Conservation (phyloP, 495 filamentous ascomycete genomes). For the Beverwykella pulmonaria region DNA sequence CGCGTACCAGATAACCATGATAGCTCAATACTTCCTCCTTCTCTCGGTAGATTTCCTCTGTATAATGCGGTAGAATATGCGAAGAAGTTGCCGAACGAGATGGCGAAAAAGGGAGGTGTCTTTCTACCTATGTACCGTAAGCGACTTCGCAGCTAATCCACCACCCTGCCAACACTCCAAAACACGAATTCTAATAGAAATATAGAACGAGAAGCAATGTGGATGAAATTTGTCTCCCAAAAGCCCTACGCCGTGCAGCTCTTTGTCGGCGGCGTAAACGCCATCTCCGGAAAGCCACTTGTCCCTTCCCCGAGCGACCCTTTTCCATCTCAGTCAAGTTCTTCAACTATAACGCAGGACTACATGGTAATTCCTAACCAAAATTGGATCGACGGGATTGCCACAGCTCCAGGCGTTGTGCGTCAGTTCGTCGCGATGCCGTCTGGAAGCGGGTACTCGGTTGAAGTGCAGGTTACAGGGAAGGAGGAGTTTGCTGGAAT, state of each 20-base stretch:
- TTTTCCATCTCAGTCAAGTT: neutral
- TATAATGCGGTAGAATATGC: slow-evolving; percentile 17
- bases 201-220: slow-evolving; percentile 28
- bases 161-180: neutral
- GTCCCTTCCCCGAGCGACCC: neutral
- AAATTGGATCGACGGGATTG: slow-evolving; percentile 29
- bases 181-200: neutral
- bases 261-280: slow-evolving; percentile 28
- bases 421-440: slow-evolving; percentile 36
- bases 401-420: neutral
- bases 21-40: slow-evolving; percentile 6
- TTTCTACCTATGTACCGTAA: slow-evolving; percentile 33
- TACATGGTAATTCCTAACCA: slow-evolving; percentile 22
- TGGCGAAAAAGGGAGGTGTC: slow-evolving; percentile 19
- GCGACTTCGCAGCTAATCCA: neutral
- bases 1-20: slow-evolving; percentile 21
- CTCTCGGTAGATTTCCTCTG: slow-evolving; percentile 23
- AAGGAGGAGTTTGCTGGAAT: slow-evolving; percentile 17
- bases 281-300: slow-evolving; percentile 12
- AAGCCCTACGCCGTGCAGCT: slow-evolving; percentile 8
- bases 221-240: slow-evolving; percentile 13
- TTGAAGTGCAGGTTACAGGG: slow-evolving; percentile 30
- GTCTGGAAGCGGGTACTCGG: slow-evolving; percentile 23
- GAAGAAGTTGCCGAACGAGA: slow-evolving; percentile 9
- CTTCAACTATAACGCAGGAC: slow-evolving; percentile 11